These are phyloP conservation scores for Nannizziopsis arthrosporioides DNA, from an alignment of 2,329 filamentous ascomycete species.

Conservation along the genomic window DNA sequence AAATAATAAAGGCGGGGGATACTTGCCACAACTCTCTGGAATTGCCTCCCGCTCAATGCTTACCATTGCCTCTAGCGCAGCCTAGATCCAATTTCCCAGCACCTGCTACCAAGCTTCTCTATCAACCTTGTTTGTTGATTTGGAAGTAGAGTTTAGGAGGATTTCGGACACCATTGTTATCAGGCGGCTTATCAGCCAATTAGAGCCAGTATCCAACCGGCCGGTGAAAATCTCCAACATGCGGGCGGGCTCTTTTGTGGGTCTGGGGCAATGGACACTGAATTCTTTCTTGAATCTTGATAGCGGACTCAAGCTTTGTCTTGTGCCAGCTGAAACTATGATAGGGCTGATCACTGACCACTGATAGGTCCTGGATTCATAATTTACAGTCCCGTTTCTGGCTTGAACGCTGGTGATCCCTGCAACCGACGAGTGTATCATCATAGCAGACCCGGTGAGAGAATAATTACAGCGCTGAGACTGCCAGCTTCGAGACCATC, in stretches of 20 bases:
- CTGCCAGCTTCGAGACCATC: too few relatives aligned
- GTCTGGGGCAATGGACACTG: not conserved
- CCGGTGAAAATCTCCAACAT: too few relatives aligned
- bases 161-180: not conserved
- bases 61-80: not conserved
- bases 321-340: not conserved
- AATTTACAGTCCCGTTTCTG: too few relatives aligned
- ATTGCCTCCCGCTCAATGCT: too few relatives aligned
- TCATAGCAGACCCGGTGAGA: too few relatives aligned
- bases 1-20: not conserved
- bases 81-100: not conserved
- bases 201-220: not conserved
- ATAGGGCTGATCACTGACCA: constrained; percentile 6
- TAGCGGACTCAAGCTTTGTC: constrained; percentile 1
- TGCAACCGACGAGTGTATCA: too few relatives aligned
- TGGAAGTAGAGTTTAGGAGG: constrained; percentile 4
- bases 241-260: not conserved
- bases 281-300: constrained; percentile 2
- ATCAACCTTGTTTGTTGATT: not conserved
- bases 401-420: too few relatives aligned
- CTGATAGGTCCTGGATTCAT: too few relatives aligned
- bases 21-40: too few relatives aligned
- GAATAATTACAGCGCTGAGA: too few relatives aligned
- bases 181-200: constrained; percentile 12
- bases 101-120: not conserved